Percentiles rank a stretch among this genome's conserved stretches.
Evolutionary conservation across 495 filamentous ascomycete species (phyloP).

Genomic region (Polyplosphaeria fusca): DNA sequence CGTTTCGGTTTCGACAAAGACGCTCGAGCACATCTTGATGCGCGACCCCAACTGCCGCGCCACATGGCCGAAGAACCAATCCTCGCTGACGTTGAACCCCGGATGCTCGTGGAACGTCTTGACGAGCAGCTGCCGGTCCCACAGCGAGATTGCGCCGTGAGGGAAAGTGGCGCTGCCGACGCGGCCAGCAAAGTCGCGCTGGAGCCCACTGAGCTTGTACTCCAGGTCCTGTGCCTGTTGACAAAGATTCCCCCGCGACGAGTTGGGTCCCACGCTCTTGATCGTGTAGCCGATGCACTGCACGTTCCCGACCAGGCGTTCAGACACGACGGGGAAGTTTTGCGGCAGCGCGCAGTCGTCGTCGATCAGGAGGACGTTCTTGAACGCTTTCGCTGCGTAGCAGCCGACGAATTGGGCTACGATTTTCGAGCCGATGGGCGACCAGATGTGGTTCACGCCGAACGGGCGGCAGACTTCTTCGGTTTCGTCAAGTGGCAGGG

Average conservation of each 20-base stretch:
- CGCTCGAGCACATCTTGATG: conserved; percentile 50
- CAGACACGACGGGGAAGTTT: conserved; percentile 45
- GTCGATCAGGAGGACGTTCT: conserved; percentile 48
- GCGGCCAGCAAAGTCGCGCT: conserved; percentile 44
- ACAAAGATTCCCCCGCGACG: conserved; percentile 41
- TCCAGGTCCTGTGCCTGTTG: conserved; percentile 51
- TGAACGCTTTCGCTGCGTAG: conserved; percentile 44
- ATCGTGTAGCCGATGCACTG: conserved; percentile 49
- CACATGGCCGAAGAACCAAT: conserved; percentile 50
- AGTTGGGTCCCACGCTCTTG: conserved; percentile 42
- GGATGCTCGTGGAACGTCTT: conserved; percentile 47
- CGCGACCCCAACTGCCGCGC: conserved; percentile 47
- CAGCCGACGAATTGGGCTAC: conserved; percentile 50
- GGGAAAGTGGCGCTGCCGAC: conserved; percentile 47
- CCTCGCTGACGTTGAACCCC: conserved; percentile 47
- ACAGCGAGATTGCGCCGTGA: conserved; percentile 48
- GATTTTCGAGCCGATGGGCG: conserved; percentile 44
- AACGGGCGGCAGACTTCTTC: conserved; percentile 42
- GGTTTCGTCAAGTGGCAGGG: conserved; percentile 31
- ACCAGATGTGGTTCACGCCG: conserved; percentile 37
- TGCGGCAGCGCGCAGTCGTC: conserved; percentile 49
- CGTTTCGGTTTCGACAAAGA: conserved; percentile 51
- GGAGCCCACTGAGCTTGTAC: conserved; percentile 46
- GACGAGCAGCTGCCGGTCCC: conserved; percentile 45
- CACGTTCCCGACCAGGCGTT: conserved; percentile 42